These are phyloP conservation scores for Aspergillus aculeatinus DNA, from an alignment of 2,329 filamentous ascomycete genomes.

Conservation along the genomic window DNA sequence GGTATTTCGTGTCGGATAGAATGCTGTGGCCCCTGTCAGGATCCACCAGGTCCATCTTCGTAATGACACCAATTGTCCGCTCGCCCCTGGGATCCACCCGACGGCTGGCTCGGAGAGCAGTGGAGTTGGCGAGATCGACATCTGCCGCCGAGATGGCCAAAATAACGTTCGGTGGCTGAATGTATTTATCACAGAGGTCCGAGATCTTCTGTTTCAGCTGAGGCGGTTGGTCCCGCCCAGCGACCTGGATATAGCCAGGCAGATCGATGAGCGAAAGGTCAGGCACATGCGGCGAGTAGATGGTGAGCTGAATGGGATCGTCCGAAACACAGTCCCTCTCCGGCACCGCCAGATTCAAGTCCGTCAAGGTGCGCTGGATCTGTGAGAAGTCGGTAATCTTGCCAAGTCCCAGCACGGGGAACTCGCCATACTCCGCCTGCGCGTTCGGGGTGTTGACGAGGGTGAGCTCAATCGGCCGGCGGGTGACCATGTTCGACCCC, in stretches of 20 bases:
- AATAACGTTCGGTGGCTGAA: constrained; percentile 92
- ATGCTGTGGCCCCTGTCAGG: constrained; percentile 74
- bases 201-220: constrained; percentile 94
- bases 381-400: constrained; percentile 81
- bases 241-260: constrained; percentile 95
- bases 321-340: constrained; percentile 90
- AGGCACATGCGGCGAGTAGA: constrained; percentile 92
- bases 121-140: constrained; percentile 95
- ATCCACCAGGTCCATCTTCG: constrained; percentile 98
- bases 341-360: constrained; percentile 90
- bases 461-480: constrained; percentile 91
- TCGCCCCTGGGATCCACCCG: constrained; percentile 92
- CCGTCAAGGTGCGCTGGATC: constrained; percentile 90
- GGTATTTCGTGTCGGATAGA: constrained; percentile 86
- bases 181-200: constrained; percentile 97
- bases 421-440: constrained; percentile 89
- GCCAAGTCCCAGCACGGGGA: constrained; percentile 83
- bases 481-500: constrained; percentile 97
- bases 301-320: constrained; percentile 92
- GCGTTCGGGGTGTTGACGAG: constrained; percentile 91
- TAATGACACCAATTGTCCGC: constrained; percentile 96
- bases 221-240: constrained; percentile 82
- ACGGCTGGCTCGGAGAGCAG: constrained; percentile 82
- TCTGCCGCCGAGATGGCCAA: constrained; percentile 96
- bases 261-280: constrained; percentile 95